Conservation (phyloP, 495 filamentous ascomycete genomes). For the Penicillium nucicola region DNA sequence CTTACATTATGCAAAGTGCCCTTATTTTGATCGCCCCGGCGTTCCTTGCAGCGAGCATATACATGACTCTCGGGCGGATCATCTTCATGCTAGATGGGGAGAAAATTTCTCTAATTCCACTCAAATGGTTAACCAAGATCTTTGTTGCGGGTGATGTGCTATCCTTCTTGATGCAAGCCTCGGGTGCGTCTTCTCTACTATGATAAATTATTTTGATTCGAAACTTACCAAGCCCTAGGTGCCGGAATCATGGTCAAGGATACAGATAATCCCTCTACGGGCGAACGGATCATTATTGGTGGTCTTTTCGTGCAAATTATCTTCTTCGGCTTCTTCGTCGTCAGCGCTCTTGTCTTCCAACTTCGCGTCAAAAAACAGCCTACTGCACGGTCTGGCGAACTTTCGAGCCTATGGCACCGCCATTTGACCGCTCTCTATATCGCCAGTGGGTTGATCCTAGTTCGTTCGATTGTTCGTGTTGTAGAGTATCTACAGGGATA, state of each 20-base stretch:
- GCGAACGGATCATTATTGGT: no score
- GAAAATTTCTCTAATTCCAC: constrained; percentile 32
- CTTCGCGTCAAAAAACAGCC: constrained; percentile 25
- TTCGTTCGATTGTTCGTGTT: constrained; percentile 59
- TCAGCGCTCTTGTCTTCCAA: constrained; percentile 43
- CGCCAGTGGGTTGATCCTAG: constrained; percentile 52
- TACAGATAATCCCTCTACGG: no score
- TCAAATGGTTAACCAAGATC: constrained; percentile 46
- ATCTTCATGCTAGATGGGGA: constrained; percentile 43
- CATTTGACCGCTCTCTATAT: constrained; percentile 52
- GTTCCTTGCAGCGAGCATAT: constrained; percentile 52
- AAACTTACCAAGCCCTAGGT: no score
- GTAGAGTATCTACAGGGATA: constrained; percentile 60
- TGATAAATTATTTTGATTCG: constrained; percentile 8
- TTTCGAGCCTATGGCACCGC: constrained; percentile 43
- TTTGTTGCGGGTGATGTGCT: constrained; percentile 36
- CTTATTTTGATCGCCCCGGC: constrained; percentile 52
- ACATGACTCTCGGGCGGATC: constrained; percentile 54
- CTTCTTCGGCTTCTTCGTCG: no score
- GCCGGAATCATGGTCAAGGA: no score
- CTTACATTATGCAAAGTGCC: constrained; percentile 50
- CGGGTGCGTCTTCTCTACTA: no score
- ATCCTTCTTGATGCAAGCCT: constrained; percentile 44
- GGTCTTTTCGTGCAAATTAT: no score
- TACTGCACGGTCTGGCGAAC: constrained; percentile 17